Evolutionary conservation across 2,329 filamentous ascomycete genomes (phyloP), one percentile per base, ranked within the genome.

Genomic region (Dactylellina parvicollis): DNA sequence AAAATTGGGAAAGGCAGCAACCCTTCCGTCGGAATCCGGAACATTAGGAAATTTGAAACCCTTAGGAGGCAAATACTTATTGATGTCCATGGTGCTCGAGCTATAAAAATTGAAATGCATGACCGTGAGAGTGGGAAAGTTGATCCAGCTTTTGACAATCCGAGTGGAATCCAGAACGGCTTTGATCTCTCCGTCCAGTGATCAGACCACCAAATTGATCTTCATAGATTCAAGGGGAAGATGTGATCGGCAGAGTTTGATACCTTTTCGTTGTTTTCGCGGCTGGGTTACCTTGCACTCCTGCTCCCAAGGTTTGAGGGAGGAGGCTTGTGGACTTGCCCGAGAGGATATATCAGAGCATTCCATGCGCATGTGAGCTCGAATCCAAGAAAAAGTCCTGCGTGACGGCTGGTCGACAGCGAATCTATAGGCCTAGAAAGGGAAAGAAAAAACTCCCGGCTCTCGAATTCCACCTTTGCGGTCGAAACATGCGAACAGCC

Each of bases 221-320:
- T 10, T 32, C 16, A 60, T 32, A 32, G 32, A 30, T 14, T 50
- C 61, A 57, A 62, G 50, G 52, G 54, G 44, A 32, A 72, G 38
- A 64, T 10, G 26, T 40, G 67, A 72, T 72, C 67, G 52, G 38
- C 67, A 50, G 22, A 28, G n/a, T 20, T 59, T 52, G 54, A 59
- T 72, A 72, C 67, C 22, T 61, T 59, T 52, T 57, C 44, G 67
- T 55, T 32, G 2, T 22, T 46, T n/a, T n/a, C n/a, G n/a, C n/a
- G n/a, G n/a, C n/a, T n/a, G n/a, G n/a, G 16, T 40, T 38, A 42
- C 24, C 50, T 49, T 38, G 24, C 20, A 22, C n/a, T 42, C 49
- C 24, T 52, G 42, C 67, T 64, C 59, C 57, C 66, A 57, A 44
- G 50, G 67, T 47, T 65, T 72, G 12, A 5, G n/a, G 34, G 26